Evolutionary conservation across 1,139 yeast species (phyloP).

Genomic region (Candida labiduridarum): DNA sequence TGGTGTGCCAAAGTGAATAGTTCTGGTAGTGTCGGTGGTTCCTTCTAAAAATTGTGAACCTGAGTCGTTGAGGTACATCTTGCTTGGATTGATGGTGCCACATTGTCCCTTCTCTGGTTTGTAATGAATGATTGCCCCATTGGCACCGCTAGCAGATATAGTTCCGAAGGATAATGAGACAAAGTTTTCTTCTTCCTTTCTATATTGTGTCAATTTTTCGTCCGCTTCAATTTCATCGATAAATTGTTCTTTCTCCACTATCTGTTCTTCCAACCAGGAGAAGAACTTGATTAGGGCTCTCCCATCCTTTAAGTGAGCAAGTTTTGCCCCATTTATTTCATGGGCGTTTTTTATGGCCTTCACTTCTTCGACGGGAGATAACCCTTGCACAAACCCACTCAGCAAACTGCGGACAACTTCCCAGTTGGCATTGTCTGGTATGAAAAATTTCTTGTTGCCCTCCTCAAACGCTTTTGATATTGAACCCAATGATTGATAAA

Average conservation of each 20-base stretch:
- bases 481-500: no score
- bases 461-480: conserved; percentile 46
- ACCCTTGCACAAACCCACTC: conserved; percentile 44
- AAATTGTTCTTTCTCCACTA: conserved; percentile 54
- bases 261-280: conserved; percentile 80
- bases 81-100: conserved; percentile 69
- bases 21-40: conserved; percentile 95
- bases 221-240: conserved; percentile 84
- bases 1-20: conserved; percentile 79
- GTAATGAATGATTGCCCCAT: conserved; percentile 93
- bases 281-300: conserved; percentile 76
- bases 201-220: conserved; percentile 62
- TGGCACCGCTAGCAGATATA: conserved; percentile 89
- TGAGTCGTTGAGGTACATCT: conserved; percentile 84
- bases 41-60: conserved; percentile 96
- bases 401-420: conserved; percentile 63
- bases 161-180: conserved; percentile 89
- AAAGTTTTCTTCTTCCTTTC: conserved; percentile 63
- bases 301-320: conserved; percentile 87
- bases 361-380: conserved; percentile 69
- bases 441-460: conserved; percentile 48
- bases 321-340: conserved; percentile 75
- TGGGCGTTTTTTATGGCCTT: conserved; percentile 76
- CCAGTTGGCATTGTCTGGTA: conserved; percentile 80
- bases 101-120: conserved; percentile 61